Base-by-base conservation (phyloP, 306 rosid species). In the Herpetospermum pedunculosum region DNA sequence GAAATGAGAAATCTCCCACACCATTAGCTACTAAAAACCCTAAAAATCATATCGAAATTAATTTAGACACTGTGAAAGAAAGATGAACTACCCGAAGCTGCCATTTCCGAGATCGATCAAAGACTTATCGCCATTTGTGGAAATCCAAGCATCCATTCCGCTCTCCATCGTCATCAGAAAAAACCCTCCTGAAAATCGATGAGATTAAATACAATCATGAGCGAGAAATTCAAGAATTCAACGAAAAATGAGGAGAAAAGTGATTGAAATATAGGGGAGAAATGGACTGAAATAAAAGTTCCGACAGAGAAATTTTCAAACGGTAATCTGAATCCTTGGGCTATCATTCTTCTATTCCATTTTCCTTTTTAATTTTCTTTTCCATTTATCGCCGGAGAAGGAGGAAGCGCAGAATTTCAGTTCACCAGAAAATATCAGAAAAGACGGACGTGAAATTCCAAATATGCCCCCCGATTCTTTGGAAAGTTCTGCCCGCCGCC, bases 71-170 rank as follows among this genome's bases (percentile, higher is more conserved):
- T 6, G 52, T 23, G 0, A 18, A 15, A n/a, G 18, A 49, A 35
- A 9, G 34, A 55, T 44, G 5, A 44, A 72, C 15, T 79, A 84
- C 88, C 82, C 85, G 38, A 73, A 79, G 46, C 76, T 35, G 30
- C 76, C 82, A 77, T 69, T 64, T 43, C 60, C 85, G 52, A 44
- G 62, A 29, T 81, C 81, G 35, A 16, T 8, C 3, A 23, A 15
- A 38, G 67, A 48, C 15, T 52, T 76, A 1, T 54, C 75, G 15
- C 68, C 53, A 50, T 23, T 29, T 4, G 76, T 9, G 41, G 74
- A 38, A 72, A 75, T 34, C 73, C 52, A 68, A 38, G 74, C 15
- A 63, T 80, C 75, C 9, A 75, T 73, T 53, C 75, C 48, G 64
- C 76, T 32, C 77, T 78, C 84, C 83, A 72, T 81, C 37, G 43